phyloP scores from a whole-genome alignment of 768 basidiomycete species.

The Daedaleopsis sinensis region DNA sequence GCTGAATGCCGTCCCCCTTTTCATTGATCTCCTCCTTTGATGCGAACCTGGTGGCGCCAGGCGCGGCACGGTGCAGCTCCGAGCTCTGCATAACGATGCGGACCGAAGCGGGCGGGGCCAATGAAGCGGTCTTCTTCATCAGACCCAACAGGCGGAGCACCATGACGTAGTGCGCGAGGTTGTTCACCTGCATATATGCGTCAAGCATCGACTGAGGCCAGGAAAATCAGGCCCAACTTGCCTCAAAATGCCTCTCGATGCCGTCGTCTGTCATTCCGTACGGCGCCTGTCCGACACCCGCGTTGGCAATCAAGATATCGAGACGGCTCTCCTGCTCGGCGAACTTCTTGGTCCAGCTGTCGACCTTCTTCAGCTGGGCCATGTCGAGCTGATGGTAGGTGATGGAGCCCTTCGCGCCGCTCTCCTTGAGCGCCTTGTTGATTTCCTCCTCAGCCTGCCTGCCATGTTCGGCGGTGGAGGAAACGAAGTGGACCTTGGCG shows the following conservation, averaged over 20 bases:
- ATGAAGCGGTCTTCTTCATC: constrained; percentile 31
- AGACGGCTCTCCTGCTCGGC: constrained; percentile 24
- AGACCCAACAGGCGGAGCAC: constrained; percentile 30
- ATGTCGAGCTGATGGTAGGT: constrained; percentile 29
- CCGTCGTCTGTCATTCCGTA: constrained; percentile 28
- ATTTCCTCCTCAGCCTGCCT: constrained; percentile 29
- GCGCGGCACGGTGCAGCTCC: constrained; percentile 30
- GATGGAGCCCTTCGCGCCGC: constrained; percentile 26
- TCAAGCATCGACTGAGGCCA: background rate
- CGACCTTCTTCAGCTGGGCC: constrained; percentile 26
- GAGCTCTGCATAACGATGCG: constrained; percentile 35
- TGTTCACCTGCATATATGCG: constrained; percentile 27
- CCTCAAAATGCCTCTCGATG: constrained; percentile 32
- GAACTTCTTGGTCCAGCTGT: constrained; percentile 27
- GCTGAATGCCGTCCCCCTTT: constrained; percentile 23
- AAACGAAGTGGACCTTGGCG: constrained; percentile 33
- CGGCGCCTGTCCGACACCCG: constrained; percentile 33
- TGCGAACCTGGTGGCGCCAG: constrained; percentile 22
- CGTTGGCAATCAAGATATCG: constrained; percentile 34
- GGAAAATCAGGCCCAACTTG: background rate
- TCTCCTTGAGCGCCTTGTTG: constrained; percentile 27
- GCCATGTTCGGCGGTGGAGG: constrained; percentile 32
- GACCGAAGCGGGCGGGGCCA: constrained; percentile 25
- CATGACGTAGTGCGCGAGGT: constrained; percentile 30
- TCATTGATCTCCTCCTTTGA: constrained; percentile 33